Base-by-base conservation (phyloP, 768 basidiomycete genomes). In the Tricholoma hemisulphureum region DNA sequence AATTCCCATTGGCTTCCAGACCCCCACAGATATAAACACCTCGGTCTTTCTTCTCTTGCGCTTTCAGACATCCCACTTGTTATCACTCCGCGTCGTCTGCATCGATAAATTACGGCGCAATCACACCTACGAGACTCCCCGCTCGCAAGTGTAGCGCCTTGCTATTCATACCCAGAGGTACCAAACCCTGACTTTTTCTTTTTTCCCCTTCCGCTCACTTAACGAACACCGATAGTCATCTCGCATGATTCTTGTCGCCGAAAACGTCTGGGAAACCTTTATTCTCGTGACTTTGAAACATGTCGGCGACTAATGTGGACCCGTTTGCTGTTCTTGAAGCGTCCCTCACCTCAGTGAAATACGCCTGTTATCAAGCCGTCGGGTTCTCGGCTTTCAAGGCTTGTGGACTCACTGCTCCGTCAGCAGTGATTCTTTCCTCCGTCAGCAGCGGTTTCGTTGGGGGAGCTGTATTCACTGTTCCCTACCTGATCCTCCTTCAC, bases 281-380 rank as follows among this genome's bases (percentile, higher is more conserved):
- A 48, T n/a, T 9, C 46, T 48, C 24, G 16, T 14, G 24, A 46
- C 6, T 16, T 28, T 8, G 28, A 24, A 28, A 5, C 45, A 46
- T 46, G 45, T 2, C 46, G 14, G 26, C 26, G 3, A 16, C 26
- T 48, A 28, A 28, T 14, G 55, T 23, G 4, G 62, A 65, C 50
- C 52, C 58, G 16, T 49, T 60, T 20, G 56, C 45, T 49, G 43
- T 65, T 43, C n/a, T 63, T 26, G 62, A 65, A 52, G 56, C 58
- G 37, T 61, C 56, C 7, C 56, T 65, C 56, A 63, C 62, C 39
- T 63, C 64, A 2, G 60, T 65, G 35, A 65, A 65, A 23, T 65
- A 63, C 48, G 64, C 64, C 9, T 51, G 59, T 32, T 65, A 65
- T 53, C 64, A 65, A 24, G 51, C 41, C 20, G 23, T 61, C 43